Evolutionary conservation across 306 rosid species (phyloP), one percentile per base, ranked within the genome.

Genomic region (Sicyos edulis): DNA sequence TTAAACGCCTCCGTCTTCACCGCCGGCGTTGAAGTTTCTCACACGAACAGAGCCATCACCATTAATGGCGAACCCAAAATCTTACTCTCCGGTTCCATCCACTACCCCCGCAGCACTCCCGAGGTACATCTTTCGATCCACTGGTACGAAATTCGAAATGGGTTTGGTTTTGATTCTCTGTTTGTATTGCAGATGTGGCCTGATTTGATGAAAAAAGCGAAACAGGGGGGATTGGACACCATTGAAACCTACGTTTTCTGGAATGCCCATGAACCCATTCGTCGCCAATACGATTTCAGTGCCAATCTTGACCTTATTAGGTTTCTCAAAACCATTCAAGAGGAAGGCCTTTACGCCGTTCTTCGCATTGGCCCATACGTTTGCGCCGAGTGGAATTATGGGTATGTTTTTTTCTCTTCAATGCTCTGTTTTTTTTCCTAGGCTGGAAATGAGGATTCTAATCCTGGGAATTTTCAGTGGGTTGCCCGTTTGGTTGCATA

Each of bases 341-440:
- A 81, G 0, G 77, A 74, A 63, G 89, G 89, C 0, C 88, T 87
- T 50, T 85, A 82, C 50, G 65, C 78, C 3, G 84, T 87, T 76
- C 89, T 85, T 78, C 89, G 92, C 4, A 85, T 85, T 54, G 89
- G 92, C n/a, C 92, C 92, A 2, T 87, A 87, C 32, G 87, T 79
- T 13, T 85, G 92, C 64, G 88, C 85, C 0, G 89, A 87, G 63
- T 87, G 88, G 89, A 81, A 85, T n/a, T 87, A 85, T 15, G 89
- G 89, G 87, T 86, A 24, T 14, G 7, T 67, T 19, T 37, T 6
- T 6, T 6, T 10, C 6, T 54, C 59, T 52, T 26, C n/a, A 0
- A 5, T 34, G 19, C 0, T 53, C 52, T 45, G 50, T 45, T 45
- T 45, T 5, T 3, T 20, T 10, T 3, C 4, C 4, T 2, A 29